phyloP scores from a whole-genome alignment of 2,329 filamentous ascomycete genomes.

The Madurella fahalii region DNA sequence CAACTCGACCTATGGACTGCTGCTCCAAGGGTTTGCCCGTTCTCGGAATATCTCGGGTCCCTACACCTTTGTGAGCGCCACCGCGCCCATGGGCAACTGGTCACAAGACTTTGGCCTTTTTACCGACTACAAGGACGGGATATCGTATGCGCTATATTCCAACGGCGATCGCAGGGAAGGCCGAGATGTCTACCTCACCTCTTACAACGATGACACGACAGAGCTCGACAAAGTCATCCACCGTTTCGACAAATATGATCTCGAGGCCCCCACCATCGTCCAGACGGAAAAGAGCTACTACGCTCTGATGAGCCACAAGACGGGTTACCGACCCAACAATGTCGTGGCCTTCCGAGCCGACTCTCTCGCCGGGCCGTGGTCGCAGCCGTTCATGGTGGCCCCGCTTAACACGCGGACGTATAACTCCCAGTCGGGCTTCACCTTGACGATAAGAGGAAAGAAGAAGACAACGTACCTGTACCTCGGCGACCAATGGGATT shows the following conservation, averaged over 20 bases:
- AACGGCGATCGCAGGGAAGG: constrained; percentile 51
- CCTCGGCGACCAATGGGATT: constrained; percentile 52
- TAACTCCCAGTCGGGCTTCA: constrained; percentile 51
- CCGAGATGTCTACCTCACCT: constrained; percentile 51
- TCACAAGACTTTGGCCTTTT: constrained; percentile 57
- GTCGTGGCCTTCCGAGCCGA: constrained; percentile 54
- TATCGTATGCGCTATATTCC: constrained; percentile 52
- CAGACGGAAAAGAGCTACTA: constrained; percentile 55
- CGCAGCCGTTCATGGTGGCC: constrained; percentile 49
- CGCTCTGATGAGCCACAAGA: constrained; percentile 57
- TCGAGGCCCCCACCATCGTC: constrained; percentile 53
- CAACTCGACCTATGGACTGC: constrained; percentile 50
- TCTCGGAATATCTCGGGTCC: constrained; percentile 47
- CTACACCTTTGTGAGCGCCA: constrained; percentile 49
- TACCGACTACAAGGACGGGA: constrained; percentile 52
- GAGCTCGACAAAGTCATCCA: constrained; percentile 47
- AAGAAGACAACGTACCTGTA: constrained; percentile 49
- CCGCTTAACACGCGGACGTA: constrained; percentile 49
- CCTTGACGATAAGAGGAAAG: constrained; percentile 43
- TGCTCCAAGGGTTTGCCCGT: constrained; percentile 51
- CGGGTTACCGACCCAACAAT: constrained; percentile 55
- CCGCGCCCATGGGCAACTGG: constrained; percentile 54
- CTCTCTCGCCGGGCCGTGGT: constrained; percentile 48
- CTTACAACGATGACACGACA: constrained; percentile 46
- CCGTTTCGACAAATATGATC: constrained; percentile 57